phyloP scores from a whole-genome alignment of 202 grass and related monocot species.

The Elaeis oleifera region DNA sequence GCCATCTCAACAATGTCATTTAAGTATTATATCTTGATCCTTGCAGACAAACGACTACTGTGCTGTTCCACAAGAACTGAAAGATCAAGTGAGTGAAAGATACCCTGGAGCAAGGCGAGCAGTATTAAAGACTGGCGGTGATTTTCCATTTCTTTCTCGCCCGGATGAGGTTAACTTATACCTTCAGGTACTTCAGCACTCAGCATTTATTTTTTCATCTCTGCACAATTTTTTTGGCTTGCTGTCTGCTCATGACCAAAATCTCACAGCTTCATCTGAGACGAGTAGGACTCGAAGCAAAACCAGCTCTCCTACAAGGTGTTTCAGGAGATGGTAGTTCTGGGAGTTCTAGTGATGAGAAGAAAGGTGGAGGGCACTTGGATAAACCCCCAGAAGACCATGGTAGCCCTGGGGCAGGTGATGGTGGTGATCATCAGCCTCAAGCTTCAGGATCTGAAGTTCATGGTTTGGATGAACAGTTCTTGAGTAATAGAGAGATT shows the following conservation, averaged over 20 bases:
- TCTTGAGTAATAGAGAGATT: not conserved
- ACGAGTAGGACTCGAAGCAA: constrained; percentile 80
- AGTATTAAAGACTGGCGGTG: constrained; percentile 76
- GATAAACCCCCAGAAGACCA: constrained; percentile 31
- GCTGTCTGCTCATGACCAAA: not conserved
- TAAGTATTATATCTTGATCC: not conserved
- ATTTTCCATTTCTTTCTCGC: constrained; percentile 92
- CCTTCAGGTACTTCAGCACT: constrained; percentile 60
- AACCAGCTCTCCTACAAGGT: constrained; percentile 50
- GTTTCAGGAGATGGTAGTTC: constrained; percentile 41
- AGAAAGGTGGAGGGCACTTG: constrained; percentile 31
- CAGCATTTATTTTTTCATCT: not conserved
- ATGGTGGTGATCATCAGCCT: constrained; percentile 10
- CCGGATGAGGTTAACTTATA: constrained; percentile 94
- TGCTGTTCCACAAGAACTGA: constrained; percentile 83
- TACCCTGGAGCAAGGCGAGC: constrained; percentile 73
- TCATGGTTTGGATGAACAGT: not conserved
- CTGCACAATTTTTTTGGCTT: not conserved
- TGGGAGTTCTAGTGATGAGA: constrained; percentile 39
- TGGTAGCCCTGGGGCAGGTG: constrained; percentile 15
- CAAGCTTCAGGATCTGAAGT: constrained; percentile 26
- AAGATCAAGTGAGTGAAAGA: constrained; percentile 86
- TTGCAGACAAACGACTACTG: constrained; percentile 91
- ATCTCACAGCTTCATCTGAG: constrained; percentile 81
- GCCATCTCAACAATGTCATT: no score